Evolutionary conservation across 2,329 filamentous ascomycete species (phyloP).

Genomic region (Pseudogymnoascus sp.): DNA sequence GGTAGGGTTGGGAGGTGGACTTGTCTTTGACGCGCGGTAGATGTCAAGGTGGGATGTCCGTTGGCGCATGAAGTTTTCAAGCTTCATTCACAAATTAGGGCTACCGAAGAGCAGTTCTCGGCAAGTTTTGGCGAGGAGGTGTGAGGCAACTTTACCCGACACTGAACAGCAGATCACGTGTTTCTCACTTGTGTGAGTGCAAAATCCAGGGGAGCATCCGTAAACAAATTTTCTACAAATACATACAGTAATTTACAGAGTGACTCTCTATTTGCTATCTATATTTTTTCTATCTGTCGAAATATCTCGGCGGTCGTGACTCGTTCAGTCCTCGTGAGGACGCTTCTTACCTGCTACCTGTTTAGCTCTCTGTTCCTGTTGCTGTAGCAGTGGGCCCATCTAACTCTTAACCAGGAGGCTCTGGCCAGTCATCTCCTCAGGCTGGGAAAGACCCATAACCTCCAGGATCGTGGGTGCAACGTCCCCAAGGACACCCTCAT

Average conservation of each 20-base stretch:
- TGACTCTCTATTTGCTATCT: neutral
- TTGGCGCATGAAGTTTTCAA: conserved; percentile 10
- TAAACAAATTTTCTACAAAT: neutral
- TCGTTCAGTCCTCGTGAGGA: conserved; percentile 22
- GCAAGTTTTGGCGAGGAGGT: neutral
- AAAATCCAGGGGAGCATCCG: neutral
- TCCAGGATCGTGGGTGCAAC: conserved; percentile 91
- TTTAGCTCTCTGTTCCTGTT: neutral
- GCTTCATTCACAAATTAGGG: conserved; percentile 10
- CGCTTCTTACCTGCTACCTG: conserved; percentile 24
- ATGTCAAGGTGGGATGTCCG: conserved; percentile 10
- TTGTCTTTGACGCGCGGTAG: conserved; percentile 4
- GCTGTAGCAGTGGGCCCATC: conserved; percentile 15
- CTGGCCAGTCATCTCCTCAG: conserved; percentile 82
- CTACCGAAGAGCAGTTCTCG: neutral
- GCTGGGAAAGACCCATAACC: conserved; percentile 83
- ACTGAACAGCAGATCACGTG: neutral
- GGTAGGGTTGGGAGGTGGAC: neutral
- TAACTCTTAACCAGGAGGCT: conserved; percentile 70
- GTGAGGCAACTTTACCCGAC: neutral
- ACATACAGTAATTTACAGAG: neutral
- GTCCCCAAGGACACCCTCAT: conserved; percentile 84
- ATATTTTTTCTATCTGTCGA: neutral
- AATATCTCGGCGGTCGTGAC: neutral
- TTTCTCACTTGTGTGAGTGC: too few species aligned